phyloP scores from a whole-genome alignment of 2,329 filamentous ascomycete genomes.

The Aspergillus sp. region DNA sequence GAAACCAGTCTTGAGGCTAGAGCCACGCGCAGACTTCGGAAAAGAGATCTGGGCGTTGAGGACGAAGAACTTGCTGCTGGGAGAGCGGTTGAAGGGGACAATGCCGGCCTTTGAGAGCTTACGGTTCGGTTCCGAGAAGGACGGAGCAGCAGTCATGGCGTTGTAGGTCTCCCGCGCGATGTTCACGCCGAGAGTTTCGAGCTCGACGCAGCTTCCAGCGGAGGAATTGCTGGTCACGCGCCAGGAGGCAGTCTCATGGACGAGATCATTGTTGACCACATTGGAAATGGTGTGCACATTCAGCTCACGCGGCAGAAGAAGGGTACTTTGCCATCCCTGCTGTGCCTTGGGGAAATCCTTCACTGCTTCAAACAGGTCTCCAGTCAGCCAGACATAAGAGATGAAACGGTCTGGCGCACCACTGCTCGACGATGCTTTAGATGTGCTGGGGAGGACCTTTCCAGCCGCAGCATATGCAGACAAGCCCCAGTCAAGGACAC shows the following conservation, averaged over 20 bases:
- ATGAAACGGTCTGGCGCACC: slow-evolving; percentile 13
- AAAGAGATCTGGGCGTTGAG: slow-evolving; percentile 7
- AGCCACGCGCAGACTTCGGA: slow-evolving; percentile 3
- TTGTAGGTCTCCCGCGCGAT: slow-evolving; percentile 12
- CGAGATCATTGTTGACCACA: slow-evolving; percentile 10
- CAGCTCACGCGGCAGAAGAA: slow-evolving; percentile 12
- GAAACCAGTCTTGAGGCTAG: slow-evolving; percentile 8
- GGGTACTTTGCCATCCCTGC: slow-evolving; percentile 11
- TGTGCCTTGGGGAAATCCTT: slow-evolving; percentile 9
- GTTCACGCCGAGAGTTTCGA: slow-evolving; percentile 13
- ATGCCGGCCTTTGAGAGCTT: background rate
- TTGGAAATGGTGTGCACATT: slow-evolving; percentile 7
- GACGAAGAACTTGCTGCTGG: slow-evolving; percentile 7
- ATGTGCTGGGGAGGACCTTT: slow-evolving; percentile 11
- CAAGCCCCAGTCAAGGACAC: slow-evolving; percentile 14
- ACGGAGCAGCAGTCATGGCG: slow-evolving; percentile 2
- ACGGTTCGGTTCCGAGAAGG: slow-evolving; percentile 3
- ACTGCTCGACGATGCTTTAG: slow-evolving; percentile 8
- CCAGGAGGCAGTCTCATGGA: slow-evolving; percentile 5
- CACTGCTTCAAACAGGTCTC: slow-evolving; percentile 7
- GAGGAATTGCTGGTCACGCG: slow-evolving; percentile 2
- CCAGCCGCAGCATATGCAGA: slow-evolving; percentile 13
- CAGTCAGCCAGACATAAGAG: slow-evolving; percentile 12
- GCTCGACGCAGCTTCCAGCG: slow-evolving; percentile 1
- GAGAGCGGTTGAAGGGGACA: slow-evolving; percentile 6